Evolutionary conservation across 2,329 filamentous ascomycete genomes (phyloP).

Genomic region (Botryotinia globosa): DNA sequence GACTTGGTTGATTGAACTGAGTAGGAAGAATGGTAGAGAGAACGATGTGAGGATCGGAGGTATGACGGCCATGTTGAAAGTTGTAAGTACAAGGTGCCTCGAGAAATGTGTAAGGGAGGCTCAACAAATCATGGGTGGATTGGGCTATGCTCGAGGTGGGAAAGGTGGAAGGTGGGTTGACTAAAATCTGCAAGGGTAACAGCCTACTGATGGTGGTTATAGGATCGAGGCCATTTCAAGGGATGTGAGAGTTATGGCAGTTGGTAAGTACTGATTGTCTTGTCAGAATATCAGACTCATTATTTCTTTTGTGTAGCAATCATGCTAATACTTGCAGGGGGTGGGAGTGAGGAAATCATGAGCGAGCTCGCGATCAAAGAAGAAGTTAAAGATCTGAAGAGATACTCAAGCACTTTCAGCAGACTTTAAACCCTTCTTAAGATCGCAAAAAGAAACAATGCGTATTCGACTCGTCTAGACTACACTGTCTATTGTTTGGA

Average conservation of each 20-base stretch:
- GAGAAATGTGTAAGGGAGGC: conserved; percentile 54
- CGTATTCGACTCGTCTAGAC: no score
- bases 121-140: conserved; percentile 54
- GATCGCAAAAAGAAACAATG: not conserved
- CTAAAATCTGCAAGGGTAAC: not conserved
- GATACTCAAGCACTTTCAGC: conserved; percentile 25
- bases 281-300: not conserved
- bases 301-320: not conserved
- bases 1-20: conserved; percentile 42
- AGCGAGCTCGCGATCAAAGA: conserved; percentile 37
- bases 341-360: conserved; percentile 39
- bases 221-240: conserved; percentile 53
- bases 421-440: conserved; percentile 27
- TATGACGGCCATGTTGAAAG: conserved; percentile 51
- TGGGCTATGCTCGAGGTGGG: conserved; percentile 50
- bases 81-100: conserved; percentile 51
- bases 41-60: conserved; percentile 47
- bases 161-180: conserved; percentile 43
- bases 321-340: conserved; percentile 30
- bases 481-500: not conserved
- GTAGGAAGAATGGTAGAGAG: conserved; percentile 24
- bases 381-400: conserved; percentile 36
- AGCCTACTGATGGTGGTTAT: conserved; percentile 20
- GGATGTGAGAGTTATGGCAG: conserved; percentile 48
- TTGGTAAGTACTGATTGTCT: conserved; percentile 31